A percentile compares a stretch with the other conserved stretches of the same genome.
Evolutionary conservation across 805 yeast genomes (phyloP).

Genomic region (Nakazawaea ernobii): DNA sequence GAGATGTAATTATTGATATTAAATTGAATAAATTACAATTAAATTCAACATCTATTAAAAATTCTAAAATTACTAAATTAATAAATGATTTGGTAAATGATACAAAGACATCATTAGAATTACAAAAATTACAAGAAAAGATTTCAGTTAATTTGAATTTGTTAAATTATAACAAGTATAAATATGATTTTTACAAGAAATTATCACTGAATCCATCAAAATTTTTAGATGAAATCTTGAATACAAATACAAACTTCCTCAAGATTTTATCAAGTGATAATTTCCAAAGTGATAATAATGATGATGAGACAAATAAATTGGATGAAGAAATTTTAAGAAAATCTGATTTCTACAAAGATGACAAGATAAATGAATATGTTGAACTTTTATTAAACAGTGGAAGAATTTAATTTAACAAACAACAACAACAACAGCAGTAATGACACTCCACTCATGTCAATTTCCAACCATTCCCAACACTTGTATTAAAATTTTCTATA

Average conservation of each 20-base stretch:
- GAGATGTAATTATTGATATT: conserved; percentile 75
- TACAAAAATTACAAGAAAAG: conserved; percentile 26
- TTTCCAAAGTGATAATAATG: conserved; percentile 18
- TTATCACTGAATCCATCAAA: conserved; percentile 72
- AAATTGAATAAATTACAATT: conserved; percentile 40
- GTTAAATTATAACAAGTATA: conserved; percentile 51
- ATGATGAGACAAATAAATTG: conserved; percentile 22
- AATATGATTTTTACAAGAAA: conserved; percentile 73
- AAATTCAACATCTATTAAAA: conserved; percentile 31
- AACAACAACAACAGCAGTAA: too few species aligned
- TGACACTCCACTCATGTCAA: too few species aligned
- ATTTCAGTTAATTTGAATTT: conserved; percentile 44
- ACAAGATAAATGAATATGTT: conserved; percentile 71
- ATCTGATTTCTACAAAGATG: conserved; percentile 76
- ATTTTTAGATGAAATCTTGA: conserved; percentile 68
- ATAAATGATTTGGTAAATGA: conserved; percentile 38
- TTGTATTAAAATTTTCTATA: conserved; percentile 46
- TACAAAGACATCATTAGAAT: conserved; percentile 35
- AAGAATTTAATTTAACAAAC: conserved; percentile 26
- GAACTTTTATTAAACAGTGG: conserved; percentile 64
- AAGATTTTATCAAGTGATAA: conserved; percentile 80
- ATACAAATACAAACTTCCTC: conserved; percentile 77
- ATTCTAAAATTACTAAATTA: conserved; percentile 35
- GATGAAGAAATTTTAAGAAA: conserved; percentile 88
- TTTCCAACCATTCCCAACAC: conserved; percentile 48